Base-by-base conservation (phyloP, 441 rosid genomes). In the Eruca vesicaria region DNA sequence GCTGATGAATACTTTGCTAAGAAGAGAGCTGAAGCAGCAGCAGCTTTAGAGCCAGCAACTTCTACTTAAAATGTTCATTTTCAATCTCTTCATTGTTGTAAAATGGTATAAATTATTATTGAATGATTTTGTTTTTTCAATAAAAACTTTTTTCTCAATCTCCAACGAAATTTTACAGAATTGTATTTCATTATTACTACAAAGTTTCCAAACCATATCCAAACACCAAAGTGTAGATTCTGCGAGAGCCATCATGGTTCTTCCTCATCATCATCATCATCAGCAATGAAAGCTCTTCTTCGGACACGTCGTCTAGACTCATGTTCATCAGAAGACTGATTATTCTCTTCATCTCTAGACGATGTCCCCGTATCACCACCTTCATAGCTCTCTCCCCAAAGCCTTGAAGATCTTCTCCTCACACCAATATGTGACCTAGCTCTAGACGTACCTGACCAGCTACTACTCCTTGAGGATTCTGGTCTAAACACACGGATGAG, bases 1-100 rank as follows among this genome's bases (percentile, higher is more conserved):
- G 97, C 97, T 3, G 93, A 88, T 21, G 96, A 88, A 76, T 94
- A 90, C 84, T 94, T 92, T 36, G 96, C 98, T 41, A 90, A 87
- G 89, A 92, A 92, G 83, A 87, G 81, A 84, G 97, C 97, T 31
- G 91, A 86, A 0, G 82, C 86, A 15, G 58, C 58, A 4, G 92
- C 86, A 5, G 79, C 82, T 66, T 61, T 88, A 0, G 86, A 85
- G 31, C 75, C 89, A 36, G 50, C 80, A 2, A 65, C 84, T 58
- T 83, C 90, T 66, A 78, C 80, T 26, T 79, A 68, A 56, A 23
- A 15, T 32, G 1, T 43, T 31, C 5, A 41, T 11, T 31, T 57
- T 69, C 59, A 35, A 52, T 23, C 68, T 68, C 69, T 52, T 55
- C 16, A 63, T 28, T 38, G 69, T 63, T 76, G 74, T 23, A 23